Conservation (phyloP, 2,329 filamentous ascomycete species). For the Apiospora hydei region DNA sequence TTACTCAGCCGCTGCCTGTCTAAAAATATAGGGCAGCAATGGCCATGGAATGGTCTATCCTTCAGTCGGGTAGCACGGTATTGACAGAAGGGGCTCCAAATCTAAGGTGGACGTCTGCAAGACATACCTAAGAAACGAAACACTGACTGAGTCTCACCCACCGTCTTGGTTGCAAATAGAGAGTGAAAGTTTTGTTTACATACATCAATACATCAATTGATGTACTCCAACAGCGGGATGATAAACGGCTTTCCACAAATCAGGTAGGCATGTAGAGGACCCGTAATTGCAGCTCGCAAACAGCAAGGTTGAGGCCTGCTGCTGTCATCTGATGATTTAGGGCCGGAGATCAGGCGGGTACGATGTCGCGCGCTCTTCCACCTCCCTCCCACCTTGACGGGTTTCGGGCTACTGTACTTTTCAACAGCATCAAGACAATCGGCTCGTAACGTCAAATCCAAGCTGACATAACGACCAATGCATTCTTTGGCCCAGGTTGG, state of each 20-base stretch:
- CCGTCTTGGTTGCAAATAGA: not conserved
- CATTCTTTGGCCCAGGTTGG: not conserved
- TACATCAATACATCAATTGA: no score
- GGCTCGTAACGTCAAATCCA: no score
- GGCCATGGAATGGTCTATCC: not conserved
- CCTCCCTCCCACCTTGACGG: not conserved
- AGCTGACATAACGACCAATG: no score
- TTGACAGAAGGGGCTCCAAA: not conserved
- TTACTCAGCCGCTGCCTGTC: not conserved
- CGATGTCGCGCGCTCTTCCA: not conserved
- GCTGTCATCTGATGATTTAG: slow-evolving; percentile 10
- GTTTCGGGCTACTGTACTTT: not conserved
- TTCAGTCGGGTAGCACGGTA: not conserved
- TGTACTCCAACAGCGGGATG: not conserved
- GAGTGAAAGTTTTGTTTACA: not conserved
- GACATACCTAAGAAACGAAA: not conserved
- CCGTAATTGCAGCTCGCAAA: not conserved
- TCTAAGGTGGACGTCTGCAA: not conserved
- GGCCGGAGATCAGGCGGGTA: not conserved
- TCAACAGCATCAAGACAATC: not conserved
- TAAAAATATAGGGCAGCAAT: slow-evolving; percentile 5
- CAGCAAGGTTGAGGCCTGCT: slow-evolving; percentile 1
- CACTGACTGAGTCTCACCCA: not conserved
- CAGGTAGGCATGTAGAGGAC: not conserved
- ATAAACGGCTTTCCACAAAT: not conserved